Base-by-base conservation (phyloP, 352 stramenopile species). In the Pythium dissimile region DNA sequence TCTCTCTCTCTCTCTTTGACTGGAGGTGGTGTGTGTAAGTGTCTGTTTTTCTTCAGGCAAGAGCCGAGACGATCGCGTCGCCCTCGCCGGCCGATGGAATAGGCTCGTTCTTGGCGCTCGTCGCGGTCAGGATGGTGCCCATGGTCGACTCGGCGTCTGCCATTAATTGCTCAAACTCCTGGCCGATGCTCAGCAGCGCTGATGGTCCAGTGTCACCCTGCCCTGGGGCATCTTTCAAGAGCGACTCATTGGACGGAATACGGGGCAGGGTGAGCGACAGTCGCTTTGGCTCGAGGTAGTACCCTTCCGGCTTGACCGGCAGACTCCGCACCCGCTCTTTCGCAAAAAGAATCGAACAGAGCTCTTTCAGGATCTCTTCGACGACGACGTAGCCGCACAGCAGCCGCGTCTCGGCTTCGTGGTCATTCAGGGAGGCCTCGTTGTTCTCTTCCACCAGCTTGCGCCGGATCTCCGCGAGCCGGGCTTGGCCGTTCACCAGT, bases 351-450 rank as follows among this genome's bases (percentile, higher is more conserved):
- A 89, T 71, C 10, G 83, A 90, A 45, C 84, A 92, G 2, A 95
- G 70, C 59, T 95, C 85, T 59, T 93, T 93, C 3, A 95, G 57
- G 28, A 95, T 78, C 54, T 95, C 85, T 45, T 95, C 85, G 16
- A 95, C 61, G 30, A 95, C 73, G 23, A 93, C 71, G n/a, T 80
- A 92, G 0, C 77, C 81, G 24, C 79, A 87, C 12, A 94, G 43
- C 30, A 92, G 42, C 7, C 77, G 77, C 26, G 73, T 81, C 48
- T 92, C 77, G 4, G 72, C 67, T 37, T 90, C 82, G 42, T 89
- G 71, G 32, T 85, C 75, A 42, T 86, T 84, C 39, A 86, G 35
- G 5, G 59, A 66, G 31, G 76, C 64, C 30, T 86, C 74, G 42
- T 88, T 89, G 63, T 88, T 80, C 35, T 89, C 66, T 11, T 82